Percentiles rank a stretch among this genome's conserved stretches.
These are phyloP conservation scores for Lanmaoa pseudosensibilis DNA, from an alignment of 768 basidiomycete species.

Conservation along the genomic window DNA sequence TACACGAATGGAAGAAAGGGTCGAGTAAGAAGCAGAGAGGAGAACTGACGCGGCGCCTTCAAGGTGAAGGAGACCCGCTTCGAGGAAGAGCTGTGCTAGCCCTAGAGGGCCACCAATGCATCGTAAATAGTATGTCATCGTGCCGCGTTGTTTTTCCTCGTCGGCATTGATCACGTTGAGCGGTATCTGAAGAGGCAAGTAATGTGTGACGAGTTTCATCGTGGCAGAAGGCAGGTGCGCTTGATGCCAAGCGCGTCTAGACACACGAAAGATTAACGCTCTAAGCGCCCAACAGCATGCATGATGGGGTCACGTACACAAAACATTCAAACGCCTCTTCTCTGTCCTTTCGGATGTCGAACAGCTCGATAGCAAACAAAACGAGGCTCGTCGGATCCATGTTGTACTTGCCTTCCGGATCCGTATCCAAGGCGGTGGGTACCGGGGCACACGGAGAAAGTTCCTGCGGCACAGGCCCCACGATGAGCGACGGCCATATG, in stretches of 20 bases:
- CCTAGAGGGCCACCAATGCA: constrained; percentile 66
- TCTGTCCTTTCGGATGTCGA: constrained; percentile 72
- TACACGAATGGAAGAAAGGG: constrained; percentile 74
- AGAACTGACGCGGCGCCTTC: constrained; percentile 76
- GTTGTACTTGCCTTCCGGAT: constrained; percentile 64
- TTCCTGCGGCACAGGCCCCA: constrained; percentile 66
- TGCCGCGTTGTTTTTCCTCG: constrained; percentile 49
- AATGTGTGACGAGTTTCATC: constrained; percentile 74
- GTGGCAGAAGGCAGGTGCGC: constrained; percentile 73
- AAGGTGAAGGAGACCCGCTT: constrained; percentile 77
- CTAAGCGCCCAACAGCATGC: neutral
- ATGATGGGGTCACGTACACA: constrained; percentile 48
- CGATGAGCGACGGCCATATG: constrained; percentile 81
- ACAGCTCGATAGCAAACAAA: constrained; percentile 65
- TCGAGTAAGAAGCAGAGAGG: constrained; percentile 71
- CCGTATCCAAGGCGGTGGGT: constrained; percentile 52
- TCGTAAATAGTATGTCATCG: constrained; percentile 58
- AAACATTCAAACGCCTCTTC: constrained; percentile 83
- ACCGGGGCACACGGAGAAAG: constrained; percentile 53
- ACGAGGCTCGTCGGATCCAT: constrained; percentile 86
- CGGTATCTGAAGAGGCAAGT: constrained; percentile 58
- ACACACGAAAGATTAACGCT: neutral
- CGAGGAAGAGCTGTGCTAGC: constrained; percentile 73
- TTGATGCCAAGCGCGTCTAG: constrained; percentile 81
- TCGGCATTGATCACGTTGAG: constrained; percentile 34